Conservation (phyloP, 148 eudicot genomes). For the Camellia sinensis region DNA sequence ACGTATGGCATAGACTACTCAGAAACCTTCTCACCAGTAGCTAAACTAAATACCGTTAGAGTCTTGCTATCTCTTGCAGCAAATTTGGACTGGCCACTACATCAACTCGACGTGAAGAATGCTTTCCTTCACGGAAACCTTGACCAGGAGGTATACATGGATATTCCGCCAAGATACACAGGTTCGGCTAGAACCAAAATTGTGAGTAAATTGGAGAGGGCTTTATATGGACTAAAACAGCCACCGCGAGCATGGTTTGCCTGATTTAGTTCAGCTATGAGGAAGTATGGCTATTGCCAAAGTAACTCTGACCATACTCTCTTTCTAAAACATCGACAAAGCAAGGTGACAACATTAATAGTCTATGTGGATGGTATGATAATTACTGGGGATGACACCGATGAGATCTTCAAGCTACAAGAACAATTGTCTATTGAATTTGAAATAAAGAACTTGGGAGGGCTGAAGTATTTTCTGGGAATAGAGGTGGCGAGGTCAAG, state of each 20-base stretch:
- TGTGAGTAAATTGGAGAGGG: neutral
- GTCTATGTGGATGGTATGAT: neutral
- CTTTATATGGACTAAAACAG: neutral
- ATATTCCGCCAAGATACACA: neutral
- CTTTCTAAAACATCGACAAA: neutral
- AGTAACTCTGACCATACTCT: neutral
- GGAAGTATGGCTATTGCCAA: neutral
- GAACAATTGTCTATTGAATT: neutral
- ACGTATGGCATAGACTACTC: neutral
- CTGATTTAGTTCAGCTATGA: neutral
- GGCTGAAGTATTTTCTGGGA: slow-evolving; percentile 1
- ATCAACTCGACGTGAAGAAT: neutral
- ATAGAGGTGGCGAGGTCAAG: neutral
- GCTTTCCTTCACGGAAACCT: no score
- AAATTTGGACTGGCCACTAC: slow-evolving; percentile 6
- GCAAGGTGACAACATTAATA: neutral
- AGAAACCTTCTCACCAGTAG: neutral
- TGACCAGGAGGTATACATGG: neutral
- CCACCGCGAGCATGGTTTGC: neutral
- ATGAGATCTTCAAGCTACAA: neutral
- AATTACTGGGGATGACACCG: neutral
- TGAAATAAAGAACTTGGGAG: neutral
- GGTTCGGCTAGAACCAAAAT: neutral
- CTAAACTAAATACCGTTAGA: neutral
- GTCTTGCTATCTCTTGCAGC: slow-evolving; percentile 3